phyloP scores from a whole-genome alignment of 1,139 yeast species.

The Kodamaea fungicola region DNA sequence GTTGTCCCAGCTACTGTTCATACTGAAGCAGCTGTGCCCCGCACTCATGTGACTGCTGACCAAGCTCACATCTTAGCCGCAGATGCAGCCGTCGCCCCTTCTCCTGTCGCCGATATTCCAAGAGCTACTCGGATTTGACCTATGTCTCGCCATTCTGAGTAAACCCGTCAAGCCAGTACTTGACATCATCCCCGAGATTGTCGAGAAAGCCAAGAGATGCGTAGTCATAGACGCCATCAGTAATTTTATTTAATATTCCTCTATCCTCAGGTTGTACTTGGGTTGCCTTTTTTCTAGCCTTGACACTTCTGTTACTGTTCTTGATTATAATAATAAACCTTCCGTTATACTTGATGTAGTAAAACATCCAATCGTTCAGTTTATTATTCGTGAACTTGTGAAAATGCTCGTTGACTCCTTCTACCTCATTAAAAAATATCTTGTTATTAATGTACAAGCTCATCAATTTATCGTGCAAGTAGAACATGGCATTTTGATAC shows the following conservation, averaged over 20 bases:
- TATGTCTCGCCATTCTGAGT: conserved; percentile 2
- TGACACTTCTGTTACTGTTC: conserved; percentile 21
- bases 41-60: not conserved
- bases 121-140: conserved; percentile 2
- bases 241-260: conserved; percentile 14
- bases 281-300: conserved; percentile 14
- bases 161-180: conserved; percentile 28
- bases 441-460: conserved; percentile 27
- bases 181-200: conserved; percentile 44
- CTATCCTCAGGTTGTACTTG: not conserved
- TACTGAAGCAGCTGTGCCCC: not conserved
- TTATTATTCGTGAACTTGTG: conserved; percentile 42
- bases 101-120: not conserved
- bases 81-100: not conserved
- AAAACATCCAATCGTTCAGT: conserved; percentile 45
- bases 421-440: conserved; percentile 19
- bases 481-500: conserved; percentile 30
- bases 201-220: conserved; percentile 36
- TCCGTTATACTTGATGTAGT: conserved; percentile 30
- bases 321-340: conserved; percentile 36
- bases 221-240: conserved; percentile 14
- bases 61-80: not conserved
- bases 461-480: conserved; percentile 39
- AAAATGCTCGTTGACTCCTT: conserved; percentile 32
- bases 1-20: not conserved